Evolutionary conservation across 148 eudicot species (phyloP), one percentile per base, ranked within the genome.

Genomic region (Tetragonia tetragonoides): DNA sequence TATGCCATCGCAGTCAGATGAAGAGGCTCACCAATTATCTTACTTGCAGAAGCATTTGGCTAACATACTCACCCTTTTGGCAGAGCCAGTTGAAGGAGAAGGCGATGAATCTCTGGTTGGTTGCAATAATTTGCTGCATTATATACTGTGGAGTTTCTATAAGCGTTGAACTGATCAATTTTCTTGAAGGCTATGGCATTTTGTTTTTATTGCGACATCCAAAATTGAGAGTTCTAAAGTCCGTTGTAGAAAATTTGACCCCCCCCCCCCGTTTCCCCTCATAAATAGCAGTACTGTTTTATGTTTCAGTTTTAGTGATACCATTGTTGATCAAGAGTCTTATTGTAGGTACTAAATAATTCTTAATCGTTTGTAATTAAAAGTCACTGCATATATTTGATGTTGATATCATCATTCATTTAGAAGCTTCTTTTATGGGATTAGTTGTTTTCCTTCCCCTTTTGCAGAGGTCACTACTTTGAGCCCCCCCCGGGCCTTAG

Each of bases 1-100:
- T 85, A 90, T 95, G 91, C 99, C 99, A 57, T 95, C 99, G 54
- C 99, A 91, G 86, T 88, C 95, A 44, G 99, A 95, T 79, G 99
- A 95, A 83, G 99, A 95, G 90, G 92, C 97, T 76, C 99, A 95
- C 83, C 99, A 93, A 73, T 83, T 95, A 78, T 93, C 99, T 34
- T 95, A 95, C 80, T 81, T 95, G 80, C 99, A 93, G 78, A 95
- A 95, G 84, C 98, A 95, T 81, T 66, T 95, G 85, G 89, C 93
- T 66, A 95, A 91, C 80, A 87, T 95, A 66, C 88, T 95, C 75
- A 89, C 97, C 28, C 95, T 95, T 78, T 85, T 95, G 83, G 90
- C 99, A 49, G 97, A 95, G 73, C 81, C 89, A 17, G 83, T 85
- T 76, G 99, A 91, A 76, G 97, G 90, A 60, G 93, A 90, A 84